phyloP scores from a whole-genome alignment of 2,329 filamentous ascomycete genomes.

The Pyrenochaeta sp. region DNA sequence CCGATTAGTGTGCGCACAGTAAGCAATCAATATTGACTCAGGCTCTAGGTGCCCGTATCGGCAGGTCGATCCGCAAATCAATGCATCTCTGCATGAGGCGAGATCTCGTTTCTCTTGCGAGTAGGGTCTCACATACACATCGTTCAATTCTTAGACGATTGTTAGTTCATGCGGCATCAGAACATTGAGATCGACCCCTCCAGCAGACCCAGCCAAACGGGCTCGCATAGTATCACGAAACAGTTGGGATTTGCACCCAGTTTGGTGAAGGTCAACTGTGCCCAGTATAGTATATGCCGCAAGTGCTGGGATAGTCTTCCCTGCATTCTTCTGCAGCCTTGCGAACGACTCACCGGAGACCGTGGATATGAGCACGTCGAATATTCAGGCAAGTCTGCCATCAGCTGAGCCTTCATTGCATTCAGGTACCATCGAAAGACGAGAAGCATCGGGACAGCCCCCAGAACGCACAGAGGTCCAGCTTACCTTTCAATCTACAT shows the following conservation, averaged over 20 bases:
- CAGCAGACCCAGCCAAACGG: background rate
- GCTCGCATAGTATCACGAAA: background rate
- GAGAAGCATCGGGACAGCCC: background rate
- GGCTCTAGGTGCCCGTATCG: conserved; percentile 20
- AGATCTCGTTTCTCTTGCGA: conserved; percentile 8
- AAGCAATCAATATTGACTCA: conserved; percentile 30
- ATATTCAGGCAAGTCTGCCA: background rate
- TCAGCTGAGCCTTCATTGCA: conserved; percentile 1
- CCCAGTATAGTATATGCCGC: conserved; percentile 4
- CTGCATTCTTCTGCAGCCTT: conserved; percentile 22
- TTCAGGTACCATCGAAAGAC: conserved; percentile 2
- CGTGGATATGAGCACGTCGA: background rate
- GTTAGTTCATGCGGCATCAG: background rate
- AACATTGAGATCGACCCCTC: background rate
- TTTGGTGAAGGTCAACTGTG: conserved; percentile 4
- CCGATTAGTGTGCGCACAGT: conserved; percentile 15
- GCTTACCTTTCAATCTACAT: conserved; percentile 8
- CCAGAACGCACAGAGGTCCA: background rate
- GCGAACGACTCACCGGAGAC: conserved; percentile 8
- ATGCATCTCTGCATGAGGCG: conserved; percentile 6
- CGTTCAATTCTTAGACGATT: background rate
- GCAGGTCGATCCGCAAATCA: conserved; percentile 10
- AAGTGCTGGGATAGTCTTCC: conserved; percentile 9
- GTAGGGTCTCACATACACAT: background rate
- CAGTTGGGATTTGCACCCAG: background rate